phyloP scores from a whole-genome alignment of 768 basidiomycete genomes.

The Lanmaoa rubissima region DNA sequence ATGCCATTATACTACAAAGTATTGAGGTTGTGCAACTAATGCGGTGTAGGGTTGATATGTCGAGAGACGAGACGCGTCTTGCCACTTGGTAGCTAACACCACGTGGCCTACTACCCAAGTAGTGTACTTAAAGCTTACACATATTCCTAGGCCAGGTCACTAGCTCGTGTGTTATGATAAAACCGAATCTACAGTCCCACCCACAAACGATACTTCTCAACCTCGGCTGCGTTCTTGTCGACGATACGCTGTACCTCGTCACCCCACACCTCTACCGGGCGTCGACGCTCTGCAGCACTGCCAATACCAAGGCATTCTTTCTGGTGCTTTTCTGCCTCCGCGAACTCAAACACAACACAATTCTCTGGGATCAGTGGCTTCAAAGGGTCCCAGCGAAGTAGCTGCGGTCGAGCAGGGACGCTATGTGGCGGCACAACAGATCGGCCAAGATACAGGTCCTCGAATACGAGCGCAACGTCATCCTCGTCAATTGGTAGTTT shows the following conservation, averaged over 20 bases:
- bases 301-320: constrained; percentile 38
- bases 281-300: constrained; percentile 11
- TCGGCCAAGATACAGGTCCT: constrained; percentile 81
- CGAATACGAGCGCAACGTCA: constrained; percentile 81
- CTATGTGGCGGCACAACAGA: constrained; percentile 76
- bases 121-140: no score
- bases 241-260: constrained; percentile 58
- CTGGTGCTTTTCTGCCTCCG: constrained; percentile 69
- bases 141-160: no score
- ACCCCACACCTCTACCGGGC: constrained; percentile 70
- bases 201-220: constrained; percentile 55
- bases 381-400: constrained; percentile 78
- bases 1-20: constrained; percentile 48
- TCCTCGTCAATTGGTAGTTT: constrained; percentile 78
- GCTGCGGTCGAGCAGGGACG: constrained; percentile 67
- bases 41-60: not conserved
- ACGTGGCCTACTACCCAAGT: not conserved
- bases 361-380: constrained; percentile 72
- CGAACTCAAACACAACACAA: constrained; percentile 77
- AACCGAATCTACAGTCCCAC: constrained; percentile 26
- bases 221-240: constrained; percentile 55
- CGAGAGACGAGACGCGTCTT: not conserved
- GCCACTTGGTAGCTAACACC: not conserved
- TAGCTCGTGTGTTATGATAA: not conserved
- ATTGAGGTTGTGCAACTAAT: not conserved